Conservation (phyloP, 768 basidiomycete species). For the Udeniomyces megalosporus region DNA sequence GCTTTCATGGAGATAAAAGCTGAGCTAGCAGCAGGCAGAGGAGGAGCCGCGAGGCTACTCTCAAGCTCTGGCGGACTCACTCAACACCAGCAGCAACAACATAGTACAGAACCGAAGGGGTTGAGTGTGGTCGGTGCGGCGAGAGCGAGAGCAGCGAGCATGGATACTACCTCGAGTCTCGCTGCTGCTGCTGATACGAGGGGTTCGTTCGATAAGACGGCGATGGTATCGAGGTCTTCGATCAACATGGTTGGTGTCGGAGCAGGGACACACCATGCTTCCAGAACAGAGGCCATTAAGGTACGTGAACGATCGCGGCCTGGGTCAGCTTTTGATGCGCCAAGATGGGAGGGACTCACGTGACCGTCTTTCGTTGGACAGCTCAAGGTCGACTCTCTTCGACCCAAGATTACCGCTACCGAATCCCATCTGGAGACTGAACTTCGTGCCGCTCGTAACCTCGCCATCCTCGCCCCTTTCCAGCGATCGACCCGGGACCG, state of each 20-base stretch:
- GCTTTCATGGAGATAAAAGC: constrained; percentile 79
- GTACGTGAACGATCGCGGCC: background rate
- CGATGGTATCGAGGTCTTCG: background rate
- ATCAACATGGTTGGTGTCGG: background rate
- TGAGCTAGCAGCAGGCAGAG: constrained; percentile 45
- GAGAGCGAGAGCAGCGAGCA: constrained; percentile 5
- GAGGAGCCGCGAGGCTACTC: constrained; percentile 22
- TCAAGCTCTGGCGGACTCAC: background rate
- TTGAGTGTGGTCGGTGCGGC: background rate
- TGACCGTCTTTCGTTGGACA: too few relatives aligned
- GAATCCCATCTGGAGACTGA: constrained; percentile 49
- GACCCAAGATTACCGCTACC: constrained; percentile 40
- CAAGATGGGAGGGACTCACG: too few relatives aligned
- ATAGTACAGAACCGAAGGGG: too few relatives aligned
- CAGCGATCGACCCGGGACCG: constrained; percentile 66
- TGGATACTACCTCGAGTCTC: background rate
- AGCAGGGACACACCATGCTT: constrained; percentile 7
- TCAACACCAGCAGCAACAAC: too few relatives aligned
- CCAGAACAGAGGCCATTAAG: constrained; percentile 6
- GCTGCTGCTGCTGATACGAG: background rate
- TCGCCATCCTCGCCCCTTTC: constrained; percentile 75
- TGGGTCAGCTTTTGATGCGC: too few relatives aligned
- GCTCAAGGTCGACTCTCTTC: constrained; percentile 48
- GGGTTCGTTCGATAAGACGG: constrained; percentile 11
- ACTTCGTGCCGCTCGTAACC: constrained; percentile 58